Evolutionary conservation across 768 basidiomycete genomes (phyloP), one percentile per base, ranked within the genome.

Genomic region (Agaricus blazei): DNA sequence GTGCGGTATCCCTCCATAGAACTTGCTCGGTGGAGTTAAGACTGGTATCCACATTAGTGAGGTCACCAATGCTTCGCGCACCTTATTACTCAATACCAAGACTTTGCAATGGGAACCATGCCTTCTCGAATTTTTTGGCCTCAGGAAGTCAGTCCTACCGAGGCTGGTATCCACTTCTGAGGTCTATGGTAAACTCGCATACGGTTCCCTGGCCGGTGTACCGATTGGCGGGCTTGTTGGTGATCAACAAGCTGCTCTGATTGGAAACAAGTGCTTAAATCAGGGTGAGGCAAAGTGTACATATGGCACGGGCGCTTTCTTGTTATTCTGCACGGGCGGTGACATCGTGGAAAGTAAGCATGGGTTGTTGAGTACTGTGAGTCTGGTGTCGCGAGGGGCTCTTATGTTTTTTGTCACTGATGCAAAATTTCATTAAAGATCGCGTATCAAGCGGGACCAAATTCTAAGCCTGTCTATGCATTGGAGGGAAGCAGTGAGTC

Each of bases 231-330:
- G 96, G 23, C 82, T 98, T 46, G 85, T 96, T 7, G 97, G 97
- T n/a, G 97, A 99, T 67, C 97, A 99, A 72, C 97, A 99, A 68
- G 97, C 90, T 4, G 96, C 96, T 24, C 75, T 99, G 24, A 84
- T 98, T 49, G 97, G 96, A 0, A 98, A 99, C 75, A 98, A 97
- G 69, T 98, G 97, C 65, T 69, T 99, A 52, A 75, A 66, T n/a
- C 77, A 82, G 60, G 96, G 96, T 15, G 90, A 98, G 68, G 96
- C 95, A 2, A 99, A 99, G 72, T 97, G 94, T 71, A 99, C 97
- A 3, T 99, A 96, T 63, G 96, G 96, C 26, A 98, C 96, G 1
- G 96, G 97, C 29, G 93, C 93, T 37, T 99, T 99, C 77, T 75
- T 98, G 60, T 74, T 99, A 28, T 98, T 97, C 79, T 91, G 90